phyloP scores from a whole-genome alignment of 441 rosid species.

The Brassica balearica region DNA sequence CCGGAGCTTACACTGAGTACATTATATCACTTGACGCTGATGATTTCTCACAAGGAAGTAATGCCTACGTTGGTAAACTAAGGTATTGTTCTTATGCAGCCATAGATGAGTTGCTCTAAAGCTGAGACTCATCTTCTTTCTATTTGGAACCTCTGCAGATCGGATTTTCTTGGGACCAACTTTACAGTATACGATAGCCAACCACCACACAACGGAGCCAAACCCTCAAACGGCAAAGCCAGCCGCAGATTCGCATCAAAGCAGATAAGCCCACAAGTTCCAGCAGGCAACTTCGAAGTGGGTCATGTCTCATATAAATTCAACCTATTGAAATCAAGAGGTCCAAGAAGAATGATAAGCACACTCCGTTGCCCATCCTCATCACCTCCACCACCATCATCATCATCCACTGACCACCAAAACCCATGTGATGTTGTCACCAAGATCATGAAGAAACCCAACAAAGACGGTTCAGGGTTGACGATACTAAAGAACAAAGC shows the following conservation, averaged over 20 bases:
- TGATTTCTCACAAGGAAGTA: conserved; percentile 93
- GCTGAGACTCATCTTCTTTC: neutral
- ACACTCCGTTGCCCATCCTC: conserved; percentile 58
- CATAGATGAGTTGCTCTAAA: neutral
- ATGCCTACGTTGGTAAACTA: conserved; percentile 88
- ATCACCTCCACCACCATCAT: conserved; percentile 42
- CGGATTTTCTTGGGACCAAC: conserved; percentile 96
- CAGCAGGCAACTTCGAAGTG: conserved; percentile 87
- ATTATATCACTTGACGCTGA: conserved; percentile 83
- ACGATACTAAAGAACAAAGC: conserved; percentile 81
- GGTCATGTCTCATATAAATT: conserved; percentile 91
- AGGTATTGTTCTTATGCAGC: conserved; percentile 49
- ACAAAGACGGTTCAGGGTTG: conserved; percentile 43
- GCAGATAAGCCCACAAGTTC: conserved; percentile 91
- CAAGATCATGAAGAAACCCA: conserved; percentile 46
- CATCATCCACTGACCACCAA: conserved; percentile 23
- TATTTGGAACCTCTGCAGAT: conserved; percentile 52
- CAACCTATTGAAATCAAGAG: conserved; percentile 91
- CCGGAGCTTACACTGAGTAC: conserved; percentile 83
- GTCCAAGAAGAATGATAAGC: conserved; percentile 95
- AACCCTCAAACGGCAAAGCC: conserved; percentile 71
- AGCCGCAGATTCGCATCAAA: conserved; percentile 90
- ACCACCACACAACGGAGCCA: conserved; percentile 84
- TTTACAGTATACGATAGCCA: conserved; percentile 87
- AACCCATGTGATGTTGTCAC: conserved; percentile 30